Evolutionary conservation across 257 asterid species (phyloP), one percentile per base, ranked within the genome.

Genomic region (Henckelia pumila): DNA sequence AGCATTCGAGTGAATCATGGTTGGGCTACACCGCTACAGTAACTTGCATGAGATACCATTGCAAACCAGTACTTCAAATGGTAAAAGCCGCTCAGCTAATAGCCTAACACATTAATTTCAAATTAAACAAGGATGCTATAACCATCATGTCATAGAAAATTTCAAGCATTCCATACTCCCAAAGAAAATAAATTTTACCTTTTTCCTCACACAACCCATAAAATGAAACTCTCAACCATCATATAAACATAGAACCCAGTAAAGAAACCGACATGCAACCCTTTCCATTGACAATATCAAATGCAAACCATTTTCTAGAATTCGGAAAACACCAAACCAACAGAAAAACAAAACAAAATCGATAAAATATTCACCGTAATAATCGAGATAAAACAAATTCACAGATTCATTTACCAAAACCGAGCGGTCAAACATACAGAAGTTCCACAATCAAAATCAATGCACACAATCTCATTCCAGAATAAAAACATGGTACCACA

Each of bases 401-500:
- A 57, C 7, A 47, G 21, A 47, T 16, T 3, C n/a, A 16, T 13
- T 16, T 47, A 20, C 55, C 55, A 8, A 47, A 47, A 47, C 8
- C 5, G 17, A 47, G 20, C 17, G 8, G 21, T 47, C 55, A 16
- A 17, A 47, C 55, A 44, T 5, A 47, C 21, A 47, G 17, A 47
- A 47, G 55, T 8, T 16, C 55, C 8, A 47, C 55, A 57, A 47
- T 16, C 7, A 4, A 5, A 47, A 47, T 47, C 8, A 47, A 47
- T 6, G 3, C 17, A 63, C 28, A 74, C 66, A 59, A 66, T 50
- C 16, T 9, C 59, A 44, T 21, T 25, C 10, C 44, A 32, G 21
- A 20, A 50, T 23, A 25, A 52, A 28, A 59, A 61, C 28, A 24
- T 9, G 47, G 29, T 87, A 91, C 98, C 98, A 75, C 98, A 92